Evolutionary conservation across 2,329 filamentous ascomycete species (phyloP), one percentile per base, ranked within the genome.

Genomic region (Cylindrodendrum hubeiense): DNA sequence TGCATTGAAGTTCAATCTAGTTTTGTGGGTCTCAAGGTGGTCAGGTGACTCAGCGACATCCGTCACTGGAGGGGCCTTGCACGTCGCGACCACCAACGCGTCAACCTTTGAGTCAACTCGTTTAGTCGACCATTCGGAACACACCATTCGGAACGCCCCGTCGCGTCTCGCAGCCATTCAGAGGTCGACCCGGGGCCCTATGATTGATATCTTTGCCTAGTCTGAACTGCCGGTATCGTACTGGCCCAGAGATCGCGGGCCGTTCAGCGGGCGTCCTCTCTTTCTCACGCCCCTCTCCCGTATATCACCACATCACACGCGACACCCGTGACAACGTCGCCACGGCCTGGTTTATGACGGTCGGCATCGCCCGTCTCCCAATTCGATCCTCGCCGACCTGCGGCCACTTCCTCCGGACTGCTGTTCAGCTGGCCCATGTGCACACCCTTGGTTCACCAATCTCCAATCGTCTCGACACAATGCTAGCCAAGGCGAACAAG

Each of bases 401-500:
- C 60, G 73, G 74, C 64, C 70, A 67, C 68, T 55, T 75, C 57
- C 52, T 74, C 49, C 71, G 59, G 43, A 71, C 52, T 74, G 68
- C 71, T 61, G 52, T 66, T 44, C 67, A 69, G 46, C 53, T 72
- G 47, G 72, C 70, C 58, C 69, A 76, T 69, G 69, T 70, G 57
- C 71, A 75, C 59, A 66, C 66, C 56, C 43, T 66, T 30, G 54
- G 62, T 46, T 58, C 58, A 22, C 56, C 60, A 33, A 41, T 69
- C 50, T 59, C 65, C 47, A 64, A 66, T 19, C 22, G 58, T 24
- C 50, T 73, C 34, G 70, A 77, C 65, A 58, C 75, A 50, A 82
- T 81, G 80, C 72, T 81, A 21, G 77, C 73, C 49, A 77, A 77
- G 68, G 78, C 78, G 24, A 79, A 79, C 37, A 79, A 78, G 70